Base-by-base conservation (phyloP, 1,284 basidiomycete genomes). In the Acaromyces ingoldii region DNA sequence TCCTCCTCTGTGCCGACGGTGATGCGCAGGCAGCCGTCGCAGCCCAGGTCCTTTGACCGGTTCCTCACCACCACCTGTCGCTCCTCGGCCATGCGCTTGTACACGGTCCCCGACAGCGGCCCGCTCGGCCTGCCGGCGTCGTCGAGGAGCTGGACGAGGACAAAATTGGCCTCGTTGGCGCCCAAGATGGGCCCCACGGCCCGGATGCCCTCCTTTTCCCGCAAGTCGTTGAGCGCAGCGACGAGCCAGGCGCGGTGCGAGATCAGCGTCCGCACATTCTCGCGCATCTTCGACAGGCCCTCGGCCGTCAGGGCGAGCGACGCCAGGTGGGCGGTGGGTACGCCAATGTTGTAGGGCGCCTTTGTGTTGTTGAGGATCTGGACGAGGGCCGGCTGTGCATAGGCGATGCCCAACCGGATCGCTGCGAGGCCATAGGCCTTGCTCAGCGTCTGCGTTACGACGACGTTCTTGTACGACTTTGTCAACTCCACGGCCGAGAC, bases 391-490 rank as follows among this genome's bases (percentile, higher is more conserved):
- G 90, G 90, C 62, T 92, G 87, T 2, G 90, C 89, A 57, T 96
- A 80, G 0, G 91, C 90, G 53, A 93, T 84, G 2, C 95, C 93
- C 24, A 98, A 79, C 41, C 92, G 82, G 67, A 99, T 95, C 5
- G 86, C 91, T 4, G 95, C 95, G 2, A 99, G 80, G 3, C 93
- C 95, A 62, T 96, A 97, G 62, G 90, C 87, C 76, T 98, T 99
- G 77, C 89, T 93, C 28, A 97, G 79, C 0, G 93, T 98, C 74
- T 99, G 95, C 79, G 90, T 84, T 11, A 98, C 91, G 66, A 89
- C 86, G 4, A 98, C 64, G 72, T 99, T 99, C 13, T 84, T 83
- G 73, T 89, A 97, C 49, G 89, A 83, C 53, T 84, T 80, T 45
- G 95, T 80, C 21, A 98, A 79, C 6, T 63, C 60, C 2, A 78